Evolutionary conservation across 768 basidiomycete species (phyloP).

Genomic region (Rhodosporidiobolus sp.): DNA sequence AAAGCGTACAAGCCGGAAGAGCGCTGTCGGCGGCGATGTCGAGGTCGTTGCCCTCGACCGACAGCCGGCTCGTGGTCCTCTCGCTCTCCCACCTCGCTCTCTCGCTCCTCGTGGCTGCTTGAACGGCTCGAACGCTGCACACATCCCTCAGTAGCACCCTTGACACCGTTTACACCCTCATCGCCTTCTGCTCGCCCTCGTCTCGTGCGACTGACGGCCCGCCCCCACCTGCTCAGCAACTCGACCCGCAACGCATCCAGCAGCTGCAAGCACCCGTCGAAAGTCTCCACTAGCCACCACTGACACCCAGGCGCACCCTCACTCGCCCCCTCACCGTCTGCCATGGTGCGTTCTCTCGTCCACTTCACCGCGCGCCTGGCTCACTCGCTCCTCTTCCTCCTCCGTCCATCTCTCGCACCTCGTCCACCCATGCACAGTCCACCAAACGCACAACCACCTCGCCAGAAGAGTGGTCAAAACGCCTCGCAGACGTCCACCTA

Average conservation of each 20-base stretch:
- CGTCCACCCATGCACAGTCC: neutral
- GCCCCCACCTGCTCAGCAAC: too few species aligned
- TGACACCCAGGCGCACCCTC: neutral
- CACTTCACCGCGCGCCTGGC: neutral
- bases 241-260: neutral
- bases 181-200: too few species aligned
- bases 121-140: too few species aligned
- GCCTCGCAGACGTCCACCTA: conserved; percentile 75
- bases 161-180: too few species aligned
- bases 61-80: too few species aligned
- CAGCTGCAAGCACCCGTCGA: neutral
- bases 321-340: neutral
- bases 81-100: too few species aligned
- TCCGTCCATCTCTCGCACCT: neutral
- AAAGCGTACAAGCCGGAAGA: too few species aligned
- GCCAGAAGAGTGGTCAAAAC: conserved; percentile 82
- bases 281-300: neutral
- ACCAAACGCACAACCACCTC: conserved; percentile 50
- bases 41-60: too few species aligned
- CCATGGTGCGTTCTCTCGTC: conserved; percentile 8
- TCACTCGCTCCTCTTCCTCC: neutral
- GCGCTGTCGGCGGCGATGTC: too few species aligned
- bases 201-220: too few species aligned
- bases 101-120: too few species aligned
- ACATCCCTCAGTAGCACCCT: too few species aligned